Percentiles rank a stretch among this genome's conserved stretches.
phyloP scores from a whole-genome alignment of 495 filamentous ascomycete genomes.

The Delitschia confertaspora region DNA sequence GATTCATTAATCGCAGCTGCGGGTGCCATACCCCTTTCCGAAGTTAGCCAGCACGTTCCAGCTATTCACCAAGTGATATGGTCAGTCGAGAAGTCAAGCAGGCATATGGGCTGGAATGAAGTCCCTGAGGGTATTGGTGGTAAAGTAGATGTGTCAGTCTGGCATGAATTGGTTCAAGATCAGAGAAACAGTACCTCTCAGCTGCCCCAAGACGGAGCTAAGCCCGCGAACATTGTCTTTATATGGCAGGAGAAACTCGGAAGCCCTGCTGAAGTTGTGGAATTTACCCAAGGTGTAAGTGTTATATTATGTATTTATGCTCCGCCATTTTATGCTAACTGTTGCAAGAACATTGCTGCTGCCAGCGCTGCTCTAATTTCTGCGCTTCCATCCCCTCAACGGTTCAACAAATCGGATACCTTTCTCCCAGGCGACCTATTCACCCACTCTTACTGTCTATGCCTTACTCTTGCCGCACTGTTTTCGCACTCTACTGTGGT shows the following conservation, averaged over 20 bases:
- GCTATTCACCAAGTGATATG: slow-evolving; percentile 74
- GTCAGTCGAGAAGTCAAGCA: slow-evolving; percentile 86
- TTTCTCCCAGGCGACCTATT: slow-evolving; percentile 85
- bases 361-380: slow-evolving; percentile 70
- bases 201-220: slow-evolving; percentile 37
- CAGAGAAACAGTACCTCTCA: slow-evolving; percentile 40
- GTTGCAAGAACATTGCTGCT: slow-evolving; percentile 61
- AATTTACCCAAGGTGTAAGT: slow-evolving; percentile 59
- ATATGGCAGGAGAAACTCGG: slow-evolving; percentile 35
- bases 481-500: slow-evolving; percentile 77
- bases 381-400: slow-evolving; percentile 62
- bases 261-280: slow-evolving; percentile 56
- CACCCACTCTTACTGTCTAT: slow-evolving; percentile 66
- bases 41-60: slow-evolving; percentile 56
- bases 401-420: slow-evolving; percentile 62
- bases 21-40: slow-evolving; percentile 75
- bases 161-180: slow-evolving; percentile 75
- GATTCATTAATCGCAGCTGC: slow-evolving; percentile 79
- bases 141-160: slow-evolving; percentile 67
- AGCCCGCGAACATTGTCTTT: slow-evolving; percentile 31
- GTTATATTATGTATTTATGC: not conserved
- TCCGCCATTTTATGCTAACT: not conserved
- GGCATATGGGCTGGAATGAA: slow-evolving; percentile 86
- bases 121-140: slow-evolving; percentile 64
- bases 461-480: slow-evolving; percentile 72